A percentile compares a stretch with the other conserved stretches of the same genome.
Evolutionary conservation across 1,139 yeast genomes (phyloP).

Genomic region (Yamadazyma spencermartinsiae): DNA sequence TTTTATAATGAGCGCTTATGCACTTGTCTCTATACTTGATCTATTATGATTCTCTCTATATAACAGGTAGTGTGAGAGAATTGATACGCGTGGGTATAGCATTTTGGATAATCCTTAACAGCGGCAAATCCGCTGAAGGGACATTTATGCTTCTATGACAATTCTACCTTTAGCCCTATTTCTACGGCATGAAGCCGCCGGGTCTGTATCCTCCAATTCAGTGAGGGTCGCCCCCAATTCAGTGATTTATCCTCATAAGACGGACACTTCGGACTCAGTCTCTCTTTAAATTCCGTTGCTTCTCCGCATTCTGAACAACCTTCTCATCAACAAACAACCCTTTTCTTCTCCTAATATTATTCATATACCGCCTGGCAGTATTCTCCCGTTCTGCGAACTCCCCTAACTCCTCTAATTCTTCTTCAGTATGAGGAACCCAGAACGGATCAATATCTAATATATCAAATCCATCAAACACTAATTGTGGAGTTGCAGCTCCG

Average conservation of each 20-base stretch:
- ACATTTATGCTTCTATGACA: too few relatives aligned
- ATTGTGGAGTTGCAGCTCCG: slow-evolving; percentile 96
- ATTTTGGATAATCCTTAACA: too few relatives aligned
- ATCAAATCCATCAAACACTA: slow-evolving; percentile 88
- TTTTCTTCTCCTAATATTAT: slow-evolving; percentile 76
- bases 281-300: slow-evolving; percentile 81
- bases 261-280: slow-evolving; percentile 25
- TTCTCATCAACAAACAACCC: slow-evolving; percentile 90
- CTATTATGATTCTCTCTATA: too few relatives aligned
- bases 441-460: slow-evolving; percentile 89
- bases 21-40: too few relatives aligned
- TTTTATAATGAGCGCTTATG: too few relatives aligned
- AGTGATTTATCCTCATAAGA: not conserved
- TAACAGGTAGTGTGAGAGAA: too few relatives aligned
- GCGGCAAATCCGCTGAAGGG: too few relatives aligned
- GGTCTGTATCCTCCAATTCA: too few relatives aligned
- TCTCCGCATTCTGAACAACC: slow-evolving; percentile 87
- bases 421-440: slow-evolving; percentile 99
- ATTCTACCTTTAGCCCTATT: too few relatives aligned
- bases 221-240: too few relatives aligned
- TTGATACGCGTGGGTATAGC: too few relatives aligned
- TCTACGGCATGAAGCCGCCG: too few relatives aligned
- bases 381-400: slow-evolving; percentile 92
- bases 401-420: slow-evolving; percentile 90
- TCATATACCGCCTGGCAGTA: slow-evolving; percentile 84